Conservation (phyloP, 495 filamentous ascomycete species). For the Penicillium desertorum region DNA sequence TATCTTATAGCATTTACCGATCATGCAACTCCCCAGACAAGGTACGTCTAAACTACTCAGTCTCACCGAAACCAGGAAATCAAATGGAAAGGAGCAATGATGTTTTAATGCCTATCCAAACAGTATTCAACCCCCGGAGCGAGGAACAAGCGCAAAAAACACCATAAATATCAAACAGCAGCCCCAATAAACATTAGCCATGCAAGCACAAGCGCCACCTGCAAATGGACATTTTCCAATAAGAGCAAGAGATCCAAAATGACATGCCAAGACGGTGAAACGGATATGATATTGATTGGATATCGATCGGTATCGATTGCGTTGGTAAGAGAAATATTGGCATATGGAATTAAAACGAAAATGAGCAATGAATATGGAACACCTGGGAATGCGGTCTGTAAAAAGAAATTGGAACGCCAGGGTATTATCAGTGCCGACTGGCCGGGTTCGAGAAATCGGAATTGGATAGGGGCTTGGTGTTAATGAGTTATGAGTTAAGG, state of each 20-base stretch:
- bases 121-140: neutral
- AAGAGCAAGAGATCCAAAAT: neutral
- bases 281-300: neutral
- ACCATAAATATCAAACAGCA: neutral
- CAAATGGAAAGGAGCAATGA: neutral
- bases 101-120: neutral
- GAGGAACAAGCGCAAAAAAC: neutral
- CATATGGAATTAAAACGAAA: neutral
- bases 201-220: neutral
- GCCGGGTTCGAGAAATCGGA: neutral
- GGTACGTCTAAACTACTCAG: neutral
- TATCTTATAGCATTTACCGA: neutral
- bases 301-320: neutral
- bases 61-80: neutral
- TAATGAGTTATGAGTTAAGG: neutral
- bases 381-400: slow-evolving; percentile 7
- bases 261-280: neutral
- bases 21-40: neutral
- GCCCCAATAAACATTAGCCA: neutral
- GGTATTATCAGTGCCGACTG: slow-evolving; percentile 17
- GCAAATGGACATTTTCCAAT: neutral
- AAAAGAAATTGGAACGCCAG: slow-evolving; percentile 8
- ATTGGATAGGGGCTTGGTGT: neutral
- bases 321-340: neutral
- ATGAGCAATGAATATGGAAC: slow-evolving; percentile 8